Base-by-base conservation (phyloP, 2,329 filamentous ascomycete genomes). In the Ophiostoma sp. region DNA sequence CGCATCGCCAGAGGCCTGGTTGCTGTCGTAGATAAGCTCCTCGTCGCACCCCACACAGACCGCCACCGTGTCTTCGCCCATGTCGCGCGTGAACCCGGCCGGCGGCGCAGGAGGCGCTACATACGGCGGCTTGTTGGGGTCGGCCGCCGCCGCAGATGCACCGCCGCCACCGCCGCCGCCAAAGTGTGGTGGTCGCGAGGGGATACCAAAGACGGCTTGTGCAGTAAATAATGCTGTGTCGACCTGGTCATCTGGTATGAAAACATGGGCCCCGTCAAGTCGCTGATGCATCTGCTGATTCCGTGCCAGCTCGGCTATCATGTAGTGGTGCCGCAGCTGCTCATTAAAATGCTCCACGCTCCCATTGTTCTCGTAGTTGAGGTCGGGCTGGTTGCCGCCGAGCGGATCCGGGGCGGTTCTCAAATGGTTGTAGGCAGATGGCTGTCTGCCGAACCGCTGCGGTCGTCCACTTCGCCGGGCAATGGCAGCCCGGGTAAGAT, bases 1-100 rank as follows among this genome's bases (percentile, higher is more conserved):
- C 5, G 41, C 75, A 20, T 73, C 75, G 4, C 76, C 75, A 31
- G 27, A 31, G 27, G 75, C 39, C 39, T 65, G 44, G 0, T 81
- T 77, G 0, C 87, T 87, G 17, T 93, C 91, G 68, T 90, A 88
- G 6, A 92, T 90, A 20, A 99, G 81, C 79, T 98, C 94, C 71
- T 91, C 86, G 23, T 90, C 89, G 75, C 95, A 99, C 71, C 92
- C 92, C 0, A 94, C 92, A 77, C 95, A 99, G 0, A 97, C 84
- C 2, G 94, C 84, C 0, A 91, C 83, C 52, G 91, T 86, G 20
- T 92, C 88, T 48, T 92, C 89, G 54, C 82, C 86, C 0, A 92
- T 91, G 67, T 87, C 88, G 71, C 94, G 85, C 0, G 92, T 96
- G 76, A 95, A 98, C 0, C 94, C 94, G n/a, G 87, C 81, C 6